Percentiles rank a stretch among this genome's conserved stretches.
phyloP scores from a whole-genome alignment of 345 rosid species.

The Stellera chamaejasme region DNA sequence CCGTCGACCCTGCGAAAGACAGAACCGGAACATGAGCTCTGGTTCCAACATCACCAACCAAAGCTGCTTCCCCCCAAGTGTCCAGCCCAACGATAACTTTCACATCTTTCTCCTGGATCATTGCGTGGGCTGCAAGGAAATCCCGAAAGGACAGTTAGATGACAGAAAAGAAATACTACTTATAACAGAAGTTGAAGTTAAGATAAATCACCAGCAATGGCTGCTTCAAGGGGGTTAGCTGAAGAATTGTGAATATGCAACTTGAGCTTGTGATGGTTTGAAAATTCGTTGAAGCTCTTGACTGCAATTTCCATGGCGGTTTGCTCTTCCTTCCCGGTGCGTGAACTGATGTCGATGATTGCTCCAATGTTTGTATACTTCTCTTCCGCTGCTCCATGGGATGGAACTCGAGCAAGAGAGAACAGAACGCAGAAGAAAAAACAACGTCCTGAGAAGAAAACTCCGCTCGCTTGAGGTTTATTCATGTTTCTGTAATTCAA shows the following conservation, averaged over 20 bases:
- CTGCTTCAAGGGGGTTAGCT: slow-evolving; percentile 20
- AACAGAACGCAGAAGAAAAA: slow-evolving; percentile 6
- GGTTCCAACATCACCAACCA: slow-evolving; percentile 31
- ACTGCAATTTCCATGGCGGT: slow-evolving; percentile 37
- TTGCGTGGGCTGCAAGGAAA: slow-evolving; percentile 24
- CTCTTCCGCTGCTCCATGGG: slow-evolving; percentile 12
- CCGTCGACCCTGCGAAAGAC: slow-evolving; percentile 23
- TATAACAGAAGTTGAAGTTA: background rate
- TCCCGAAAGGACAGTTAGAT: too few species aligned
- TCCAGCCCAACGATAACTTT: slow-evolving; percentile 38
- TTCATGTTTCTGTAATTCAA: background rate
- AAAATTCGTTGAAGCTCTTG: slow-evolving; percentile 15
- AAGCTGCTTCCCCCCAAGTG: slow-evolving; percentile 37
- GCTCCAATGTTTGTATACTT: slow-evolving; percentile 28
- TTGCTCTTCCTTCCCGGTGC: slow-evolving; percentile 29
- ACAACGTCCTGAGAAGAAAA: slow-evolving; percentile 6
- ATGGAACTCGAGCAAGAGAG: background rate
- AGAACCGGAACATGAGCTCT: slow-evolving; percentile 31
- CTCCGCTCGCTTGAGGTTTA: too few species aligned
- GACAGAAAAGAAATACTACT: background rate
- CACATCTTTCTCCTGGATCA: slow-evolving; percentile 29
- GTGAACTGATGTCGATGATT: slow-evolving; percentile 27
- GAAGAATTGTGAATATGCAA: slow-evolving; percentile 21
- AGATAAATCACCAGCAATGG: slow-evolving; percentile 25
- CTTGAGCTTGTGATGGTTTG: slow-evolving; percentile 18